Conservation (phyloP, 2,329 filamentous ascomycete species). For the Dactylellina cionopaga region DNA sequence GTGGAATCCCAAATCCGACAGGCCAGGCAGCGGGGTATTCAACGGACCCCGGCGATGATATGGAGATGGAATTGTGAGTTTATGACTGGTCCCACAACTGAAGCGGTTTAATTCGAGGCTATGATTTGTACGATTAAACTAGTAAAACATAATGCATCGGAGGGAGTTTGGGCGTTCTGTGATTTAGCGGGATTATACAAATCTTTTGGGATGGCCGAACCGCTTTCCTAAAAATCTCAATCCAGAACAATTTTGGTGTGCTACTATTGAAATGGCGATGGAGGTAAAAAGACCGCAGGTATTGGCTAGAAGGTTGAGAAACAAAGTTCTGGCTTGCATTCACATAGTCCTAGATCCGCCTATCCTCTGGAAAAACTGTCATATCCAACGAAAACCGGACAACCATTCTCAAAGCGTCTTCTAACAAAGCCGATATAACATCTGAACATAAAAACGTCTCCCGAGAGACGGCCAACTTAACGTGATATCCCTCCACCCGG, state of each 20-base stretch:
- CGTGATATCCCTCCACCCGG: neutral
- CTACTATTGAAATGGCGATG: no score
- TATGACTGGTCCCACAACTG: neutral
- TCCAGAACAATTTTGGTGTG: no score
- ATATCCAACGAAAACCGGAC: neutral
- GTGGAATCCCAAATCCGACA: constrained; percentile 12
- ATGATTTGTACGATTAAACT: neutral
- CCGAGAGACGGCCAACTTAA: neutral
- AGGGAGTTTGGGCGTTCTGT: constrained; percentile 3
- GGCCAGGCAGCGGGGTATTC: constrained; percentile 22
- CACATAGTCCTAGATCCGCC: no score
- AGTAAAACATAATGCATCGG: neutral
- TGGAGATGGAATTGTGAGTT: constrained; percentile 45
- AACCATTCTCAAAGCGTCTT: neutral
- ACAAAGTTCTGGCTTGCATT: constrained; percentile 9
- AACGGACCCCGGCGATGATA: constrained; percentile 46
- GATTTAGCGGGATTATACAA: neutral
- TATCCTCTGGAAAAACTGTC: no score
- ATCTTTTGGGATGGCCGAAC: no score
- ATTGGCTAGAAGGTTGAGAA: no score
- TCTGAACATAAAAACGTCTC: constrained; percentile 2
- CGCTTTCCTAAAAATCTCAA: neutral
- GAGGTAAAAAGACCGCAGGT: no score
- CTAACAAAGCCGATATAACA: neutral
- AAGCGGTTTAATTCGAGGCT: no score